Conservation (phyloP, 768 basidiomycete species). For the Serendipita sp. region DNA sequence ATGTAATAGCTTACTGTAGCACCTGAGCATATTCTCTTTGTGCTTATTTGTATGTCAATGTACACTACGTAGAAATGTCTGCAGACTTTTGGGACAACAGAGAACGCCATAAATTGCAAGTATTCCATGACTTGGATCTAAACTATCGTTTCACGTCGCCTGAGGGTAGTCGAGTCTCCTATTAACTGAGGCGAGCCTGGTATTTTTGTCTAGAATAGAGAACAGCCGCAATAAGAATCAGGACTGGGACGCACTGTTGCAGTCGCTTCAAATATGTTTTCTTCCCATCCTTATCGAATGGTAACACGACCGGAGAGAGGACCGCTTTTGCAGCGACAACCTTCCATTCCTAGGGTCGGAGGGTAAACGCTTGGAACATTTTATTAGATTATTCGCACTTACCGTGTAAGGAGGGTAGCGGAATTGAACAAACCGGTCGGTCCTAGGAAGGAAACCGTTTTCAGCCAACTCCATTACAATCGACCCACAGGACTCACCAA, state of each 20-base stretch:
- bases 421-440: neutral
- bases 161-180: too few relatives aligned
- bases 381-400: neutral
- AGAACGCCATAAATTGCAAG: too few relatives aligned
- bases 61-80: too few relatives aligned
- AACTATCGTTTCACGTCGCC: too few relatives aligned
- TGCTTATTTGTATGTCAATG: too few relatives aligned
- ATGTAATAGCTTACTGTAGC: too few relatives aligned
- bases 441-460: neutral
- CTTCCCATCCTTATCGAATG: constrained; percentile 2
- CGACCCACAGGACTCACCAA: constrained; percentile 19
- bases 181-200: neutral
- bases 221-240: neutral
- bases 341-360: neutral
- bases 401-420: neutral
- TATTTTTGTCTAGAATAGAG: neutral
- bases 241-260: neutral
- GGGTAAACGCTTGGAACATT: neutral
- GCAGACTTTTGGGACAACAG: too few relatives aligned
- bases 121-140: too few relatives aligned
- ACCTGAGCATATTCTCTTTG: too few relatives aligned
- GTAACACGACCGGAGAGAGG: neutral
- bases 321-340: neutral
- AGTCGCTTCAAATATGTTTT: neutral
- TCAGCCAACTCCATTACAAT: neutral